phyloP scores from a whole-genome alignment of 768 basidiomycete species.

The Lenzites betulinus region DNA sequence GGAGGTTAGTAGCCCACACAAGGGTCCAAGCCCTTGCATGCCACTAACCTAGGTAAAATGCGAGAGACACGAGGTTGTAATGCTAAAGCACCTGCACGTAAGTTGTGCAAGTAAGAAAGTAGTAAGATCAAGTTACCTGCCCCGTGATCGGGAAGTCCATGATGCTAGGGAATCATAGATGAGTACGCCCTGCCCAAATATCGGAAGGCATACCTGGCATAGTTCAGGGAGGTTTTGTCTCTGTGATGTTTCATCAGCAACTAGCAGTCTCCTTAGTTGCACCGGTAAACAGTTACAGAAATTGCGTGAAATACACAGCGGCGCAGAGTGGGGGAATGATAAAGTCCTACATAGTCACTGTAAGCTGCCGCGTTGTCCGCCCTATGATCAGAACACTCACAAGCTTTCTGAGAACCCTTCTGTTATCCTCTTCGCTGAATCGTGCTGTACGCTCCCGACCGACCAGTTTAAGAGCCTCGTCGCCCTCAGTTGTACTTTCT shows the following conservation, averaged over 20 bases:
- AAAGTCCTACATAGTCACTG: conserved; percentile 40
- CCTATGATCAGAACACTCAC: conserved; percentile 38
- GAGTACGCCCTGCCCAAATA: background rate
- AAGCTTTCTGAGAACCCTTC: conserved; percentile 56
- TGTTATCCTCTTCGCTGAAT: conserved; percentile 65
- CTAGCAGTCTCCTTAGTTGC: background rate
- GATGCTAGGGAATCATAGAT: conserved; percentile 39
- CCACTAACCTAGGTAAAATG: conserved; percentile 62
- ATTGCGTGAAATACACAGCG: conserved; percentile 70
- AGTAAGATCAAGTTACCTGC: no score
- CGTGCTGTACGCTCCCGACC: conserved; percentile 49
- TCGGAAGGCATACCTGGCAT: conserved; percentile 50
- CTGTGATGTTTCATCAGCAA: conserved; percentile 33
- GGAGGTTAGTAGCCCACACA: background rate
- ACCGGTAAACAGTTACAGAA: conserved; percentile 40
- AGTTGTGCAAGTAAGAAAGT: no score
- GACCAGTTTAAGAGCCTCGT: conserved; percentile 63
- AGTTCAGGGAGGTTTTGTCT: conserved; percentile 71
- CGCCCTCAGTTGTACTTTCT: no score
- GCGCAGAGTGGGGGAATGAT: conserved; percentile 59
- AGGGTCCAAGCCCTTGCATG: background rate
- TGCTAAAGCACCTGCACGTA: no score
- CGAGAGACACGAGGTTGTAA: conserved; percentile 64
- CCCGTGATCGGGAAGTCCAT: conserved; percentile 69
- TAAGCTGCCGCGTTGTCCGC: background rate